phyloP scores from a whole-genome alignment of 1,284 basidiomycete genomes.

The Boletus semigastroideus region DNA sequence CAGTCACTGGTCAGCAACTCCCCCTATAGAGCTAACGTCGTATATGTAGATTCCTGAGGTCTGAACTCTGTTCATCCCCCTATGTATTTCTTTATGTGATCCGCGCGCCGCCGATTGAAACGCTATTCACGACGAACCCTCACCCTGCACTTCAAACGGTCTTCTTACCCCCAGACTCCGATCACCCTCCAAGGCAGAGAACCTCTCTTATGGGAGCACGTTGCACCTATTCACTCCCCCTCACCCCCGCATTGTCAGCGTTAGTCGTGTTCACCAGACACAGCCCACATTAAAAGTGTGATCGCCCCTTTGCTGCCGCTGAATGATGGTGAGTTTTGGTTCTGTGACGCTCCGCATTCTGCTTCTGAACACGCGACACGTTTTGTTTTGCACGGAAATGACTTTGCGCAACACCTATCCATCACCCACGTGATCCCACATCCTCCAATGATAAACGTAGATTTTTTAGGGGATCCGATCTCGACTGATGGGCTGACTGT shows the following conservation, averaged over 20 bases:
- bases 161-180: not conserved
- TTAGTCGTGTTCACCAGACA: constrained; percentile 13
- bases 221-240: not conserved
- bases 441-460: not conserved
- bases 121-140: constrained; percentile 5
- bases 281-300: constrained; percentile 8
- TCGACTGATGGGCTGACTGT: not conserved
- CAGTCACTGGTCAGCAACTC: no score
- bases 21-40: no score
- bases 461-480: not conserved
- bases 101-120: constrained; percentile 5
- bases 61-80: constrained; percentile 9
- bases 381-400: constrained; percentile 28
- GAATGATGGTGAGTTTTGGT: constrained; percentile 5
- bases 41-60: no score
- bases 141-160: constrained; percentile 1
- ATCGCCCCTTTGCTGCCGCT: constrained; percentile 23
- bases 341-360: constrained; percentile 1
- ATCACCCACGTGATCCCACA: constrained; percentile 8
- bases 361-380: not conserved
- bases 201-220: not conserved
- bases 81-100: constrained; percentile 17
- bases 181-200: not conserved
- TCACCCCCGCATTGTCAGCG: constrained; percentile 17
- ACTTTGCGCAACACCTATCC: constrained; percentile 6